Evolutionary conservation across 1,139 yeast species (phyloP), one percentile per base, ranked within the genome.

Genomic region (Candida sanyaensis): DNA sequence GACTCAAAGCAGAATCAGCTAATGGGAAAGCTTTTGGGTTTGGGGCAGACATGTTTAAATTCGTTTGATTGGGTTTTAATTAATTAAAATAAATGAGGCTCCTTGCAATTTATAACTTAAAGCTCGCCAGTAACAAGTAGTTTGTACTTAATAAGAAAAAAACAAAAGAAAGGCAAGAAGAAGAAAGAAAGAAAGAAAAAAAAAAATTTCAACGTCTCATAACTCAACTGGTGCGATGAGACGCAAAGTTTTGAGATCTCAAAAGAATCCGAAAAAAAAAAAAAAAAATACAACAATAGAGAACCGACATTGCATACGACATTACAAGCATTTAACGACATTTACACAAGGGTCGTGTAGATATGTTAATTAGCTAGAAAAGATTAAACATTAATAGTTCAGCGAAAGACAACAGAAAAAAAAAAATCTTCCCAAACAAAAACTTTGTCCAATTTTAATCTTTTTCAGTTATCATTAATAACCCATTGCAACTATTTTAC

Each of bases 11-110:
- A 57, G 96, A 86, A 71, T 93, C 98, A 63, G 99, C 98, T 69
- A 95, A 83, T 69, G 99, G 99, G 80, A 95, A 95, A 58, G 99
- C 99, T 74, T 87, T 88, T 71, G 96, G 95, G 80, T 88, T 87
- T 76, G 91, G 90, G 61, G 90, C 82, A 66, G 88, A 81, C 86
- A 80, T 81, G 42, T 39, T 55, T 24, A 30, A 17, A 30, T 29
- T 27, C 21, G 21, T 17, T 17, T 17, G 21, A 17, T 17, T 17
- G 21, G 21, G 21, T 2, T 17, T 17, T 17, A 17, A 17, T 17
- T 2, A 17, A 17, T 17, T 17, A 17, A 17, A 17, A 24, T 21
- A 46, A 24, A 27, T 28, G 41, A 71, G 87, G 93, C 83, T 86
- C 93, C 93, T 86, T 74, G 80, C 80, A 64, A 59, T 60, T 17